Base-by-base conservation (phyloP, 2,329 filamentous ascomycete genomes). In the Colletotrichum caudatum region DNA sequence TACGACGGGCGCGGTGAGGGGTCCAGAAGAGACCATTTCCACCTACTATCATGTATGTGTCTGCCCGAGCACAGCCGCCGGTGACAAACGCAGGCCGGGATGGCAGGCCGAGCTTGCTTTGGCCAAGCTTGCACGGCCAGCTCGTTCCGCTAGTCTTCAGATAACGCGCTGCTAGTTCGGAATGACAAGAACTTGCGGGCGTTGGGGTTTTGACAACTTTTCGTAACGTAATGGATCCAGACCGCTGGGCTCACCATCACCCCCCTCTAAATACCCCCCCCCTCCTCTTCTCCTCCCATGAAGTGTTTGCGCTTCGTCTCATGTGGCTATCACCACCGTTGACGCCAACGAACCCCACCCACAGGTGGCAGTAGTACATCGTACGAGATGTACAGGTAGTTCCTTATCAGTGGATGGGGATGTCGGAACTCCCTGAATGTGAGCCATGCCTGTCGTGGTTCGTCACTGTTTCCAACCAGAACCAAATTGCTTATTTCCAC, bases 141-240 rank as follows among this genome's bases (percentile, higher is more conserved):
- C 9, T n/a, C 44, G 23, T 14, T 26, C 56, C 39, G n/a, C 26
- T 26, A 35, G 46, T 51, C 37, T 41, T 26, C 46, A 61, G 63
- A 73, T 66, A 48, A 65, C 53, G 46, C 46, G 46, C 61, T 41
- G 18, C 16, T 20, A 20, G 29, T 29, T 4, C 5, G 5, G 29
- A 29, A 29, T 0, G 29, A 56, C 54, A 23, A 29, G 35, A 26
- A 7, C n/a, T 35, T 37, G 53, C 50, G 18, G 18, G 20, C 3
- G 58, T 20, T 37, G 54, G 39, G 44, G 46, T 23, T 50, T 54
- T 68, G 64, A 72, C 64, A 61, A 26, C 33, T 68, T 57, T 64
- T 51, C 48, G 64, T 73, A 72, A 72, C 68, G 68, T 72, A 72
- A 72, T 68, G 46, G 59, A 71, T 72, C 68, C 68, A 73, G 71